Percentiles rank a stretch among this genome's conserved stretches.
These are phyloP conservation scores for Botrytis medusae DNA, from an alignment of 2,329 filamentous ascomycete species.

Conservation along the genomic window DNA sequence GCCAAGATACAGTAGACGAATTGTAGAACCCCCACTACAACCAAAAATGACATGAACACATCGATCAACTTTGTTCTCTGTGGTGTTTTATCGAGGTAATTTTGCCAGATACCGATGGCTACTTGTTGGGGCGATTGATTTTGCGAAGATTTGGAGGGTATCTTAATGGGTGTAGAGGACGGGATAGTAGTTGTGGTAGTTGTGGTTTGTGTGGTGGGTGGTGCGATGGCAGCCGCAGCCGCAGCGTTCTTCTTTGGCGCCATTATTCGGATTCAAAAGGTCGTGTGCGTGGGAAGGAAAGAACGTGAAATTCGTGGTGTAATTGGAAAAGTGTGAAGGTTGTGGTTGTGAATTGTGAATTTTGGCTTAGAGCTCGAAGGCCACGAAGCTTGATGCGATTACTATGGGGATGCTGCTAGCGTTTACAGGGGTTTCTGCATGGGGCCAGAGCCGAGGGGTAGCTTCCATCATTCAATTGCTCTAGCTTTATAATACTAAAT, in stretches of 20 bases:
- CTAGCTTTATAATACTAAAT: conserved; percentile 8
- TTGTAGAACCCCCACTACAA: conserved; percentile 83
- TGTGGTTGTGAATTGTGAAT: conserved; percentile 14
- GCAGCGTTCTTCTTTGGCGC: conserved; percentile 50
- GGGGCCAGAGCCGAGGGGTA: conserved; percentile 19
- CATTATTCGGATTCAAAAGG: conserved; percentile 42
- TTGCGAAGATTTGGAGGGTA: conserved; percentile 30
- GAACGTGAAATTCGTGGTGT: not conserved
- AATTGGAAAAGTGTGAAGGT: conserved; percentile 21
- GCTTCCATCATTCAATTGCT: conserved; percentile 5
- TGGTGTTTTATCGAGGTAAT: conserved; percentile 78
- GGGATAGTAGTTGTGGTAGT: conserved; percentile 31
- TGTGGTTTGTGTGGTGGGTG: conserved; percentile 21
- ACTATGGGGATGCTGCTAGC: conserved; percentile 6
- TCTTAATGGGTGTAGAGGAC: conserved; percentile 35
- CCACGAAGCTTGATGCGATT: conserved; percentile 25
- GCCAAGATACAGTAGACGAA: conserved; percentile 90
- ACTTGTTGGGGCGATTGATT: conserved; percentile 51
- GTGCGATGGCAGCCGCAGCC: conserved; percentile 32
- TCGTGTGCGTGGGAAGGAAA: not conserved
- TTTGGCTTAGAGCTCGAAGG: conserved; percentile 19
- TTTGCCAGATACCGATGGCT: conserved; percentile 66
- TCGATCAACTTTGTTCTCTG: conserved; percentile 93
- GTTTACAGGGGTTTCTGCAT: conserved; percentile 17
- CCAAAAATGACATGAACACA: conserved; percentile 83